These are phyloP conservation scores for Paracoccidioides lutzii DNA, from an alignment of 2,329 filamentous ascomycete species.

Conservation along the genomic window DNA sequence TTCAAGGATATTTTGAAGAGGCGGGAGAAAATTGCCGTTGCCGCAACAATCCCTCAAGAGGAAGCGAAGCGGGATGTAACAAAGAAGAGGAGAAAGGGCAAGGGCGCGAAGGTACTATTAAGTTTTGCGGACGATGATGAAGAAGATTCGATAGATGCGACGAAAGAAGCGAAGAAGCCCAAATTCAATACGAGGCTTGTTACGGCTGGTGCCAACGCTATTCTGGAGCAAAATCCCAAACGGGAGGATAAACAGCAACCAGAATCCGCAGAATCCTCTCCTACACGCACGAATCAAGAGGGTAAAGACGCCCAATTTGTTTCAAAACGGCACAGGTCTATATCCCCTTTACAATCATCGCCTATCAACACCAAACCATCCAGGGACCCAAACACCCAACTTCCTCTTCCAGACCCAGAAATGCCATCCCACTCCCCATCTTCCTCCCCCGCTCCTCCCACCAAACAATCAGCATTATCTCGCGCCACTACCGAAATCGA, in stretches of 20 bases:
- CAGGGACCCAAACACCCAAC: constrained; percentile 30
- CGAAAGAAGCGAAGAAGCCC: constrained; percentile 29
- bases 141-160: constrained; percentile 23
- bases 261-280: neutral
- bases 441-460: constrained; percentile 15
- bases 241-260: constrained; percentile 1
- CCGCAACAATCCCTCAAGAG: constrained; percentile 7
- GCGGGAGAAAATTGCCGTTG: constrained; percentile 25
- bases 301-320: constrained; percentile 8
- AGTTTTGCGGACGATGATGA: constrained; percentile 37
- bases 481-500: constrained; percentile 35
- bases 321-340: constrained; percentile 24
- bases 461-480: constrained; percentile 25
- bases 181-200: constrained; percentile 38
- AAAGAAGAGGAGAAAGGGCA: constrained; percentile 32
- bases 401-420: constrained; percentile 34
- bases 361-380: constrained; percentile 21
- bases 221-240: constrained; percentile 9
- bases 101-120: constrained; percentile 31
- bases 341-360: constrained; percentile 18
- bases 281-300: neutral
- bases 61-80: constrained; percentile 18
- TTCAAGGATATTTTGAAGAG: constrained; percentile 34
- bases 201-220: constrained; percentile 17
- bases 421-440: constrained; percentile 25